Percentiles rank a stretch among this genome's conserved stretches.
These are phyloP conservation scores for Aspergillus sojae DNA, from an alignment of 2,329 filamentous ascomycete genomes.

Conservation along the genomic window DNA sequence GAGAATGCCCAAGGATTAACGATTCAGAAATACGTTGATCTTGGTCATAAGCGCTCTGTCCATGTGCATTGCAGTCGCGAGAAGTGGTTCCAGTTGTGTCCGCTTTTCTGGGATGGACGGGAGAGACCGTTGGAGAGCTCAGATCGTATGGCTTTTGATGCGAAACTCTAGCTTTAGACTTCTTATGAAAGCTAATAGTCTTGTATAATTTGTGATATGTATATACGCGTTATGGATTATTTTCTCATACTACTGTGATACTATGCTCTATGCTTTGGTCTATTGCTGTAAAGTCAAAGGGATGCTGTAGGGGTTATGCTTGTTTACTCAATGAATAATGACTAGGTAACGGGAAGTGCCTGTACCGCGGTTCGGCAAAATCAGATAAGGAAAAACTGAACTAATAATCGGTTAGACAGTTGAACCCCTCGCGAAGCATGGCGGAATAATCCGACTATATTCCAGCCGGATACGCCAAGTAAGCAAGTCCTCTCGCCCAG, in stretches of 20 bases:
- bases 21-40: slow-evolving; percentile 71
- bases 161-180: slow-evolving; percentile 42
- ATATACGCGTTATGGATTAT: background rate
- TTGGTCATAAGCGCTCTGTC: slow-evolving; percentile 72
- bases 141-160: slow-evolving; percentile 51
- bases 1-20: slow-evolving; percentile 74
- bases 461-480: background rate
- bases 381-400: background rate
- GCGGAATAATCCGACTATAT: background rate
- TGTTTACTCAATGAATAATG: accelerated
- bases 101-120: slow-evolving; percentile 53
- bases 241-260: background rate
- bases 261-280: background rate
- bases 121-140: slow-evolving; percentile 48
- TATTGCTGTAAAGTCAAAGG: background rate
- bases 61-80: slow-evolving; percentile 67
- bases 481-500: background rate
- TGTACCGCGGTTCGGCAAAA: background rate
- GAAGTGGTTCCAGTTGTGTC: slow-evolving; percentile 67
- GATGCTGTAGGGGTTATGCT: background rate
- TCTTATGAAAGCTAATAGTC: background rate
- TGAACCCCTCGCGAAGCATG: background rate
- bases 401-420: background rate
- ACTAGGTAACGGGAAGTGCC: background rate
- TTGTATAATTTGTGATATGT: background rate